These are phyloP conservation scores for Blastocladiella britannica DNA, from an alignment of 192 early-diverging fungal genomes.

Conservation along the genomic window DNA sequence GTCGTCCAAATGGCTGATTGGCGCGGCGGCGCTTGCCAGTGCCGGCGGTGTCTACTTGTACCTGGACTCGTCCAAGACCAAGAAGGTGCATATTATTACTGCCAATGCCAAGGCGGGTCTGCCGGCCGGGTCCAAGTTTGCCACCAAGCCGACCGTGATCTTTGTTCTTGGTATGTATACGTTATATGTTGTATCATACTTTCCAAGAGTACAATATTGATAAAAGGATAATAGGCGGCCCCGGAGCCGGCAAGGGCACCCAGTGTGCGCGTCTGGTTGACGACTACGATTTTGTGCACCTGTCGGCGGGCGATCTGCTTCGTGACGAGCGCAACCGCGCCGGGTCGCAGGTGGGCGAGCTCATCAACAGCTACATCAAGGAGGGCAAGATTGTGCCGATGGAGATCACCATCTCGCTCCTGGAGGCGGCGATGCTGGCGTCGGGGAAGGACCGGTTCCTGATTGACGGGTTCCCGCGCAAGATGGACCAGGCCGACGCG, in stretches of 20 bases:
- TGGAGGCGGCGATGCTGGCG: conserved; percentile 71
- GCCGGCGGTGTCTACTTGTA: too few relatives aligned
- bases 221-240: too few relatives aligned
- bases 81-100: too few relatives aligned
- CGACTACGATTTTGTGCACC: conserved; percentile 83
- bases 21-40: too few relatives aligned
- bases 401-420: conserved; percentile 79
- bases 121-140: background rate
- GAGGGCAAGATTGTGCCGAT: conserved; percentile 90
- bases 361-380: conserved; percentile 78
- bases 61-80: too few relatives aligned
- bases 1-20: too few relatives aligned
- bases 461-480: conserved; percentile 92
- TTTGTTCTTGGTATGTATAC: background rate
- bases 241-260: conserved; percentile 87
- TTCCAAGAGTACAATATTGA: too few relatives aligned
- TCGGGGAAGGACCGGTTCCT: conserved; percentile 50
- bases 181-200: too few relatives aligned
- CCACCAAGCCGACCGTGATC: background rate
- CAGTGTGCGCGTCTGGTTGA: conserved; percentile 70
- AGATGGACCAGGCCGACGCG: conserved; percentile 75
- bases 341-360: conserved; percentile 66
- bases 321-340: conserved; percentile 69
- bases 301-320: conserved; percentile 90
- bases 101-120: too few relatives aligned